These are phyloP conservation scores for Adansonia madagascariensis DNA, from an alignment of 441 rosid genomes.

Conservation along the genomic window DNA sequence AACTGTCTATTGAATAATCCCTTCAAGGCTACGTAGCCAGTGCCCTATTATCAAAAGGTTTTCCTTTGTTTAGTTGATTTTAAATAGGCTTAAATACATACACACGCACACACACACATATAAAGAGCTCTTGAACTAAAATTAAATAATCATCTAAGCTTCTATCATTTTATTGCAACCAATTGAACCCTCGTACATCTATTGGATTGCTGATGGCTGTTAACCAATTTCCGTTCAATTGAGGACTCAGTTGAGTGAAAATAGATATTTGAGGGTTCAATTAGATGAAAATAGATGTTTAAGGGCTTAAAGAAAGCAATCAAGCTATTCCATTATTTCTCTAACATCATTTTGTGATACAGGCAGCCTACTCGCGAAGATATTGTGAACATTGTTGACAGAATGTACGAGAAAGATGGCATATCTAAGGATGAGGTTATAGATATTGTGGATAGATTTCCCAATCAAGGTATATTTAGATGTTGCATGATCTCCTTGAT, in stretches of 20 bases:
- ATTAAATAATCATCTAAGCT: too few relatives aligned
- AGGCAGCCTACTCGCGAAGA: conserved; percentile 94
- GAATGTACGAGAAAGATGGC: conserved; percentile 92
- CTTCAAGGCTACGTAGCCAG: not conserved
- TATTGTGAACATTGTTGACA: conserved; percentile 77
- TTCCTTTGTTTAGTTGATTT: not conserved
- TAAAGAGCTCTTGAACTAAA: too few relatives aligned
- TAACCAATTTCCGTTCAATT: too few relatives aligned
- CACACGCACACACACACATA: too few relatives aligned
- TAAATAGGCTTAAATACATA: too few relatives aligned
- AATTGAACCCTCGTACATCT: too few relatives aligned
- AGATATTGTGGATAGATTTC: conserved; percentile 71
- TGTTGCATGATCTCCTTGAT: conserved; percentile 4
- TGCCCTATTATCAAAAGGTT: not conserved
- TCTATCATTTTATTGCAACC: too few relatives aligned
- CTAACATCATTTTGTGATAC: conserved; percentile 34
- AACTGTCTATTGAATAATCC: not conserved
- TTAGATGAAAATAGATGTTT: too few relatives aligned
- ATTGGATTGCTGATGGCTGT: too few relatives aligned
- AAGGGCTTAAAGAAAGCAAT: not conserved
- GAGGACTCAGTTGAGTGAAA: too few relatives aligned
- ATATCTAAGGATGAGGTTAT: conserved; percentile 67
- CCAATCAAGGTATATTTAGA: conserved; percentile 77
- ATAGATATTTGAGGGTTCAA: too few relatives aligned
- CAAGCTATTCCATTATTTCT: conserved; percentile 30